Evolutionary conservation across 2,329 filamentous ascomycete genomes (phyloP), one percentile per base, ranked within the genome.

Genomic region (Pseudogymnoascus sp.): DNA sequence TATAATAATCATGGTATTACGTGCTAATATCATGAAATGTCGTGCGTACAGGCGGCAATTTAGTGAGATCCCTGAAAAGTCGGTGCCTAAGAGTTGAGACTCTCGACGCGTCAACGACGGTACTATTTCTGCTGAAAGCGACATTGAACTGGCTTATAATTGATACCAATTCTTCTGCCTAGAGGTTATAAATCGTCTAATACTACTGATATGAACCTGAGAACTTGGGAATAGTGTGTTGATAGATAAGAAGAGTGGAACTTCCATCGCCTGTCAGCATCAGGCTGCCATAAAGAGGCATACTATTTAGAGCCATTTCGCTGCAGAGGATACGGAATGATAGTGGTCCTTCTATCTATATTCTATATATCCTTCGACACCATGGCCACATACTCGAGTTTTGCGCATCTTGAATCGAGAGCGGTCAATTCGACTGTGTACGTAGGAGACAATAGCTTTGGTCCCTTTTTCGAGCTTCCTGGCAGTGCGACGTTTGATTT

Each of bases 401-500:
- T 64, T 21, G 21, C 34, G 16, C 19, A 45, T 43, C 63, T 66
- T 31, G 6, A 54, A 25, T 37, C 48, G 36, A 62, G 28, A 16
- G 21, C 41, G 11, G 23, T 37, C 60, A 68, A 68, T 41, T 65
- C 63, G 4, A 64, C 63, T 37, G 6, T 5, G 2, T 5, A 16
- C 23, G 23, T 23, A n/a, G 41, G 31, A 28, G 67, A 69, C 54
- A 65, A 65, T 60, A 67, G 23, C 25, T 69, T 69, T 51, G 68
- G 68, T 2, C 68, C 68, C 3, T 64, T 68, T 16, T 62, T 68
- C 14, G 1, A 67, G 10, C 31, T 65, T 31, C 63, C 65, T 28
- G 63, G 62, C 13, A 62, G 31, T 31, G 16, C 11, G 19, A 65
- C 66, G 21, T 71, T 72, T 31, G 69, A 72, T 62, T 72, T 72